Percentiles rank a stretch among this genome's conserved stretches.
Conservation (phyloP, 2,329 filamentous ascomycete genomes). For the Mycogone perniciosa region DNA sequence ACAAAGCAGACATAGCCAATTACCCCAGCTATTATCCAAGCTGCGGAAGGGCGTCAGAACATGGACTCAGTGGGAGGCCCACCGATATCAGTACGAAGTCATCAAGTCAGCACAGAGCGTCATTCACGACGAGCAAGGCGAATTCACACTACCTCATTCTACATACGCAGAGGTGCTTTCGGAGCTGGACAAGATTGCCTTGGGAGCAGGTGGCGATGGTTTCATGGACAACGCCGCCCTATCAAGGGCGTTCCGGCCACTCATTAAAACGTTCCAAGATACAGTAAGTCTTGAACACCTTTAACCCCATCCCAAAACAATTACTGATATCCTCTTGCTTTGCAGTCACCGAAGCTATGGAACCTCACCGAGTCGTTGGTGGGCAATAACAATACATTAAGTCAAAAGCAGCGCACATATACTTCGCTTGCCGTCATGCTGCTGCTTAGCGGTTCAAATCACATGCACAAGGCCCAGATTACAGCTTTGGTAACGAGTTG, state of each 20-base stretch:
- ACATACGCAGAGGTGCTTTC: too few species aligned
- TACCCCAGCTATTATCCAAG: slow-evolving; percentile 3
- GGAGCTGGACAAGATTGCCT: too few species aligned
- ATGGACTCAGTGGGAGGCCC: slow-evolving; percentile 10
- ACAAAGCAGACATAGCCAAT: slow-evolving; percentile 5
- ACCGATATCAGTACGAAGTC: slow-evolving; percentile 9
- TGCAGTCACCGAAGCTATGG: neutral
- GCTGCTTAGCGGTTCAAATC: slow-evolving; percentile 5
- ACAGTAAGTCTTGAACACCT: too few species aligned
- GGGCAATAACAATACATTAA: slow-evolving; percentile 1
- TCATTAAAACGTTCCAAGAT: too few species aligned
- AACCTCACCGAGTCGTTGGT: slow-evolving; percentile 1
- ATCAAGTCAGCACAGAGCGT: slow-evolving; percentile 9
- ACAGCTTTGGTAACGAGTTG: neutral
- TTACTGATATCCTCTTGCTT: too few species aligned
- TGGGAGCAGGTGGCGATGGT: too few species aligned
- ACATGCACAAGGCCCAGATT: slow-evolving; percentile 4
- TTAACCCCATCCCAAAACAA: too few species aligned
- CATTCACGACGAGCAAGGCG: neutral
- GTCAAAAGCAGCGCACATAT: slow-evolving; percentile 6
- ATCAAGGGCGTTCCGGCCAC: too few species aligned
- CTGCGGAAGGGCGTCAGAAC: slow-evolving; percentile 3
- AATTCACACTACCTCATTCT: neutral
- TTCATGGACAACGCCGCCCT: too few species aligned
- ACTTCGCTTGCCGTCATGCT: slow-evolving; percentile 9